These are phyloP conservation scores for Stropharia rugosoannulata DNA, from an alignment of 768 basidiomycete genomes.

Conservation along the genomic window DNA sequence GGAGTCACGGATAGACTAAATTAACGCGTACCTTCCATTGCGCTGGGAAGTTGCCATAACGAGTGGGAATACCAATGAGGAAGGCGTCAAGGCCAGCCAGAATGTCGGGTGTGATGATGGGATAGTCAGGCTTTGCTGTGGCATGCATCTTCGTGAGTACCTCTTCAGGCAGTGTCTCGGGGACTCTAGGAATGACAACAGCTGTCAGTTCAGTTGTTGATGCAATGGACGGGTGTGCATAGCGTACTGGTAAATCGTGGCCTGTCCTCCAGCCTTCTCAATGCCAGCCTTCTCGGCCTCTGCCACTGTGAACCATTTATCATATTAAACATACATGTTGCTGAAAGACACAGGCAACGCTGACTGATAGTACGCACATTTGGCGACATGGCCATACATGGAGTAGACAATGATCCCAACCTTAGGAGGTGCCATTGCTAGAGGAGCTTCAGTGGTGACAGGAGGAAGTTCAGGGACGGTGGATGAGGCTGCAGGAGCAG, in stretches of 20 bases:
- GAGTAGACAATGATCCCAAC: slow-evolving; percentile 73
- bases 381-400: slow-evolving; percentile 62
- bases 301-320: slow-evolving; percentile 48
- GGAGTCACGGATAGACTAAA: neutral
- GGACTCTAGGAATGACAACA: slow-evolving; percentile 42
- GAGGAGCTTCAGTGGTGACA: slow-evolving; percentile 6
- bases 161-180: slow-evolving; percentile 76
- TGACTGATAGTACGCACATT: slow-evolving; percentile 9
- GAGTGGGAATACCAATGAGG: slow-evolving; percentile 76
- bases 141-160: slow-evolving; percentile 71
- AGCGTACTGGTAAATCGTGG: slow-evolving; percentile 55
- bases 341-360: neutral
- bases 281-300: slow-evolving; percentile 52
- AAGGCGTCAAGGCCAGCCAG: slow-evolving; percentile 67
- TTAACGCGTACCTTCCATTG: slow-evolving; percentile 67
- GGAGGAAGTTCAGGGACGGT: slow-evolving; percentile 11
- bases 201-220: neutral
- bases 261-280: slow-evolving; percentile 46
- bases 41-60: slow-evolving; percentile 78
- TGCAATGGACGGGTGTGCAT: neutral
- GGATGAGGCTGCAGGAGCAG: slow-evolving; percentile 12
- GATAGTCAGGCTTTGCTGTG: slow-evolving; percentile 68
- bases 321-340: neutral
- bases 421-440: slow-evolving; percentile 46
- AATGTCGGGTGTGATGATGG: slow-evolving; percentile 55